phyloP scores from a whole-genome alignment of 2,329 filamentous ascomycete genomes.

The Alternaria gansuensis region DNA sequence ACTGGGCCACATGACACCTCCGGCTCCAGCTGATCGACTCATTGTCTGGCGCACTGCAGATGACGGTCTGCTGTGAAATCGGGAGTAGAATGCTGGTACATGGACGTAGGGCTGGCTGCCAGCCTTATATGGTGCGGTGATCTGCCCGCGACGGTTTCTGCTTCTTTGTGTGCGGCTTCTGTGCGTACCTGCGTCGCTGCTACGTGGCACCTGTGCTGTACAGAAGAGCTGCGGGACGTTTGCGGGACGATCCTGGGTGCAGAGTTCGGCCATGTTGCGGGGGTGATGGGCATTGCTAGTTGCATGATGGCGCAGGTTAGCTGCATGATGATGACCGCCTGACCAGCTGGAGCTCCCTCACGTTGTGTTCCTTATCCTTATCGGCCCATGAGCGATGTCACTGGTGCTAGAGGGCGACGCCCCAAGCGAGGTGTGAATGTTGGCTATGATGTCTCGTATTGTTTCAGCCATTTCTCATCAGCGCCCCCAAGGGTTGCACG shows the following conservation, averaged over 20 bases:
- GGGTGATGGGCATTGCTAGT: conserved; percentile 42
- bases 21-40: conserved; percentile 50
- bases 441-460: conserved; percentile 10
- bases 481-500: conserved; percentile 23
- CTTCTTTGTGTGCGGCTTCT: conserved; percentile 39
- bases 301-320: conserved; percentile 32
- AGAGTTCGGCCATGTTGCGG: conserved; percentile 35
- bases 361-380: conserved; percentile 35
- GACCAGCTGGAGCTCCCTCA: conserved; percentile 24
- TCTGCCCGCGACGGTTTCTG: conserved; percentile 34
- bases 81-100: conserved; percentile 30
- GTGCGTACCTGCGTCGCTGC: conserved; percentile 47
- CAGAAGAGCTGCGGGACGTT: conserved; percentile 47
- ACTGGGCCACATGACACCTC: conserved; percentile 49
- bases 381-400: conserved; percentile 34
- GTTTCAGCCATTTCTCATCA: conserved; percentile 25
- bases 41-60: conserved; percentile 42
- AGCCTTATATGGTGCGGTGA: conserved; percentile 38
- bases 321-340: conserved; percentile 24
- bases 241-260: conserved; percentile 51
- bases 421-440: conserved; percentile 27
- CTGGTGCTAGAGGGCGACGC: conserved; percentile 25
- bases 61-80: conserved; percentile 29
- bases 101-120: conserved; percentile 23
- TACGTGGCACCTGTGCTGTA: conserved; percentile 52